A percentile compares a stretch with the other conserved stretches of the same genome.
Conservation (phyloP, 768 basidiomycete species). For the Boletus vermiculosoides region DNA sequence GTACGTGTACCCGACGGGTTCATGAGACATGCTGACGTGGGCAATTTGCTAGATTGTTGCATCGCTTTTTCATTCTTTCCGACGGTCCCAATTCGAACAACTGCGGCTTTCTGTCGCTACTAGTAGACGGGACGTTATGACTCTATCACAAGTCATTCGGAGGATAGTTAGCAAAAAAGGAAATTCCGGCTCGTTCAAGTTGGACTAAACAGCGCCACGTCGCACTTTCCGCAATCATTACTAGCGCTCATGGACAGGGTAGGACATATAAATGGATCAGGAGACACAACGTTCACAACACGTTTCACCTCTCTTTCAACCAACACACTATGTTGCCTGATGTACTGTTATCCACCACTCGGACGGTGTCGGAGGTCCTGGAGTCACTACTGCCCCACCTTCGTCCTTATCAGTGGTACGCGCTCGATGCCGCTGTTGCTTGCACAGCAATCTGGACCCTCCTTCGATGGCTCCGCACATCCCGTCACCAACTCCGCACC, state of each 20-base stretch:
- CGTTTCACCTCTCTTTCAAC: neutral
- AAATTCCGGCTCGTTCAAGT: no score
- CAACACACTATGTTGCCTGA: neutral
- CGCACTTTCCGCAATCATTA: neutral
- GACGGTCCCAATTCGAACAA: no score
- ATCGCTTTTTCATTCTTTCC: no score
- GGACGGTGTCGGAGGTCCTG: neutral
- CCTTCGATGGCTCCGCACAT: slow-evolving; percentile 16
- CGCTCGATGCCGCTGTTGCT: neutral
- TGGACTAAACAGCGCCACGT: no score
- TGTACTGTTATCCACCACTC: neutral
- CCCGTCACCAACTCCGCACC: slow-evolving; percentile 27
- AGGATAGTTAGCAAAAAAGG: no score
- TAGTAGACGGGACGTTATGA: no score
- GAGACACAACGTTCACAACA: neutral
- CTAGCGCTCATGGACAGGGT: no score
- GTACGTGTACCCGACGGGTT: no score
- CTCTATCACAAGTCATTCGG: no score
- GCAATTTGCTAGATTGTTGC: no score
- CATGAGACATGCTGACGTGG: no score
- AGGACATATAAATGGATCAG: neutral
- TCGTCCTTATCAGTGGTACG: neutral
- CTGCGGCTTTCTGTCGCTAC: no score
- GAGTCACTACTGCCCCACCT: neutral
- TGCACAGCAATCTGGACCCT: slow-evolving; percentile 2